Evolutionary conservation across 805 yeast genomes (phyloP).

Genomic region (Saccharomycopsis sp.): DNA sequence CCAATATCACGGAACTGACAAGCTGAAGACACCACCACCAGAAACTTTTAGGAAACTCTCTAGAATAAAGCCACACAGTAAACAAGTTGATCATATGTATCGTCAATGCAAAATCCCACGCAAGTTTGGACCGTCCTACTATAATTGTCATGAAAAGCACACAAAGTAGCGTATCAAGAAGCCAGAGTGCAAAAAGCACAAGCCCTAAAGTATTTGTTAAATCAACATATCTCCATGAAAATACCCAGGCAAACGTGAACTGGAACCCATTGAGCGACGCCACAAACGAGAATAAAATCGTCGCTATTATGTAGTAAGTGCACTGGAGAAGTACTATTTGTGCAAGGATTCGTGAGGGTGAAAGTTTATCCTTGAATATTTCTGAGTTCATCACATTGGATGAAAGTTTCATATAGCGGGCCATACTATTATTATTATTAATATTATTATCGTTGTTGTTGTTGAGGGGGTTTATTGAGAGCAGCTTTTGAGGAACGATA

Average conservation of each 20-base stretch:
- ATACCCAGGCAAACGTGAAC: conserved; percentile 59
- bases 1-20: conserved; percentile 59
- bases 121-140: conserved; percentile 88
- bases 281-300: conserved; percentile 55
- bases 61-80: conserved; percentile 60
- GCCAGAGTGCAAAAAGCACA: conserved; percentile 69
- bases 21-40: conserved; percentile 85
- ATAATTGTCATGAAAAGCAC: conserved; percentile 79
- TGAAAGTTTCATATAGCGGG: conserved; percentile 10
- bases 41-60: conserved; percentile 59
- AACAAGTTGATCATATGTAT: conserved; percentile 74
- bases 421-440: too few species aligned
- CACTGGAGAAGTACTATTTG: conserved; percentile 77
- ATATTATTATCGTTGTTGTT: too few species aligned
- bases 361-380: conserved; percentile 26
- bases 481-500: too few species aligned
- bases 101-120: conserved; percentile 96
- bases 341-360: conserved; percentile 52
- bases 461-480: too few species aligned
- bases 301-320: conserved; percentile 72
- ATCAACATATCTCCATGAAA: conserved; percentile 72
- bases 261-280: conserved; percentile 66
- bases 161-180: conserved; percentile 73
- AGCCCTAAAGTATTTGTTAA: conserved; percentile 77
- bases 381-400: conserved; percentile 14